Evolutionary conservation across 1,139 yeast species (phyloP), one percentile per base, ranked within the genome.

Genomic region (Debaryomyces psychrophilus): DNA sequence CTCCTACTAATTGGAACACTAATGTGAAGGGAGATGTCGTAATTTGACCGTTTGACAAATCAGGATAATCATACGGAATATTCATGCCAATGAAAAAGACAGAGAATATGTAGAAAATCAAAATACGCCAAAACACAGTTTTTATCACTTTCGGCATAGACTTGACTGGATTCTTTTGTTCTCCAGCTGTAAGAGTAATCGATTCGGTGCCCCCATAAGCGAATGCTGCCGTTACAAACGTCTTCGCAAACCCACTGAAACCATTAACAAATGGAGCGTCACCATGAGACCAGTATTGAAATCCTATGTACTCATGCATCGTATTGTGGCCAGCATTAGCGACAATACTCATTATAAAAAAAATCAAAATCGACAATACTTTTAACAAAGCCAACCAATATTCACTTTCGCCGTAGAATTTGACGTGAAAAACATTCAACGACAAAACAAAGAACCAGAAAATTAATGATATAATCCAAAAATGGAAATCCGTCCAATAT

Each of bases 201-300:
- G 82, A 71, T 60, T 84, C 90, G 3, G 84, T 77, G 39, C 90
- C 89, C 52, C 88, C 88, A 56, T 77, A 82, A 5, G 88, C 85
- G 62, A 82, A 83, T 23, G 85, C 73, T 2, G 90, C 86, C 17
- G 86, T 78, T 14, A 67, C 75, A 47, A 73, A 73, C 8, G 68
- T 60, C 22, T 58, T 58, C 27, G 73, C 70, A 55, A 72, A 73
- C 0, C 77, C 77, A 44, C 61, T 55, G 53, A 73, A 67, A 1
- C 77, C 77, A 50, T 67, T 51, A 12, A 72, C 77, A 53, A 71
- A 60, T 12, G 77, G 77, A 14, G 76, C 76, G 48, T 71, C 76
- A 2, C 70, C 71, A 37, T 61, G 47, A 25, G 65, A 60, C 76
- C 76, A 72, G 51, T 61, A 65, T 42, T 58, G 63, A 59, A 72